Evolutionary conservation across 1,284 basidiomycete species (phyloP).

Genomic region (Trichosporon coremiiforme): DNA sequence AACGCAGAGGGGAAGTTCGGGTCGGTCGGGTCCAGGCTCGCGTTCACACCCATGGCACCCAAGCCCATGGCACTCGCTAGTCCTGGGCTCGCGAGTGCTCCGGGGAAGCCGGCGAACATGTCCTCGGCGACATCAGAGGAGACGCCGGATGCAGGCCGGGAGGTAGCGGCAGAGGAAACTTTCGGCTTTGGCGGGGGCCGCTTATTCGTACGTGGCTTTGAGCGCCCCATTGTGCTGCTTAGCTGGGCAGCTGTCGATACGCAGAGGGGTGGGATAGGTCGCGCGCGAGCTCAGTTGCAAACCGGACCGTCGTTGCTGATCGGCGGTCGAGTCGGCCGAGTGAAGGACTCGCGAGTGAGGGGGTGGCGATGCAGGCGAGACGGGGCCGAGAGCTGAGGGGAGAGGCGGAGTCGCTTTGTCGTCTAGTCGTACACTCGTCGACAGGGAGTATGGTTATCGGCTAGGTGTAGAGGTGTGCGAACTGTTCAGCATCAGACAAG

Average conservation of each 20-base stretch:
- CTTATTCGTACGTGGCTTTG: constrained; percentile 53
- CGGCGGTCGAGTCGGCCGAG: neutral
- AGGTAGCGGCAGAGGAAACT: neutral
- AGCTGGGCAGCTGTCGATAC: neutral
- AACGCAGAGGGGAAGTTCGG: constrained; percentile 42
- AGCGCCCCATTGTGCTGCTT: constrained; percentile 45
- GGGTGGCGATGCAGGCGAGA: neutral
- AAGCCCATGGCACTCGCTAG: constrained; percentile 24
- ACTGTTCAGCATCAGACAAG: neutral
- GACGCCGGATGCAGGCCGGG: neutral
- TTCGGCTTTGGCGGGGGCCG: constrained; percentile 36
- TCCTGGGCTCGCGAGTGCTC: constrained; percentile 29
- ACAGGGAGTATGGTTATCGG: neutral
- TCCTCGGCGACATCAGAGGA: constrained; percentile 18
- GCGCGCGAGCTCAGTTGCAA: neutral
- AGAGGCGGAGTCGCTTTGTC: neutral
- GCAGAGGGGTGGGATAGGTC: neutral
- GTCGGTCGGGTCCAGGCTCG: constrained; percentile 37
- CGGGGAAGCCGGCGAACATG: constrained; percentile 1
- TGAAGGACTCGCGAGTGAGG: neutral
- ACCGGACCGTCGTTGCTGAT: neutral
- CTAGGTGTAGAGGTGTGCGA: neutral
- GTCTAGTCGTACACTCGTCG: neutral
- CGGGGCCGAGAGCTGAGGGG: neutral
- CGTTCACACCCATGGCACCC: neutral